Evolutionary conservation across 352 stramenopile species (phyloP), one percentile per base, ranked within the genome.

Genomic region (Phytophthora palmivora): DNA sequence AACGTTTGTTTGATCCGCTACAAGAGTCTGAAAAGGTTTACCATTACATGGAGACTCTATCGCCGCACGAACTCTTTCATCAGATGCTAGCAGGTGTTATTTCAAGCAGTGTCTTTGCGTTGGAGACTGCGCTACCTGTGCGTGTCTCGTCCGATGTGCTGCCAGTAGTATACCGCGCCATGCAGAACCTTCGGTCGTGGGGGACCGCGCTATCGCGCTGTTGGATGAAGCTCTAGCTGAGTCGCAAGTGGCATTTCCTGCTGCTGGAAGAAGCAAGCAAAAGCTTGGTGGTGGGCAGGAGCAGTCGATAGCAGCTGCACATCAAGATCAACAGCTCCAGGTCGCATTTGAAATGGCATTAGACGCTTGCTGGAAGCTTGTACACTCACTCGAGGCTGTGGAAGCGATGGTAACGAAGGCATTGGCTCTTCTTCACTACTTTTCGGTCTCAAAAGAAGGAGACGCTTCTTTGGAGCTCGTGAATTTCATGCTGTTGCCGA

Each of bases 11-110:
- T 50, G 80, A 92, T 55, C 78, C 84, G 3, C 50, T 87, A 1
- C 72, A 87, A 18, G 86, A 95, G 53, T 86, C 86, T 2, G 86
- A 95, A 52, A 92, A 92, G 55, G 48, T 95, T 5, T 92, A 84
- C 37, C 80, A 95, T 54, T 93, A 92, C 51, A 70, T 95, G 41
- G 86, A 95, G 61, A 95, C 84, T 3, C 74, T 95, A 15, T 82
- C 82, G 5, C 82, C 84, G 0, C 77, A 88, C 41, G 83, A 92
- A 36, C 78, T 95, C 41, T 91, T 95, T 39, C 83, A 91, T 30
- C 86, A 95, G 60, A 90, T 91, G 74, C 70, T 92, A 11, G 74
- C 77, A 7, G 84, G 74, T 21, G 76, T 68, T 6, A 88, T 93
- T 14, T 74, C 80, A 1, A 85, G 76, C 49, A 79, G 69, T 43